Conservation (phyloP, 495 filamentous ascomycete species). For the Xylaria castorea region DNA sequence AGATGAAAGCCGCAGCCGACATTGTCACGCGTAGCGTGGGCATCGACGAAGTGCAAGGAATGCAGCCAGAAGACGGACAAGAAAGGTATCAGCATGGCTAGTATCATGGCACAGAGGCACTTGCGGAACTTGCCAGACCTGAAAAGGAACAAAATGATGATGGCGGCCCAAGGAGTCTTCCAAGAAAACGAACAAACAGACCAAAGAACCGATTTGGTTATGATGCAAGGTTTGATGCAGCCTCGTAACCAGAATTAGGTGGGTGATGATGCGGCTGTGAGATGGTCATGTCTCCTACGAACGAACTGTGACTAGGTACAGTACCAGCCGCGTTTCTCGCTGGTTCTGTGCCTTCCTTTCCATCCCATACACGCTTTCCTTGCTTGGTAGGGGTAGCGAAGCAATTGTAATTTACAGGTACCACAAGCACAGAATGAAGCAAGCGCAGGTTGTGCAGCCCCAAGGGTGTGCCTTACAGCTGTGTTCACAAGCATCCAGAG, state of each 20-base stretch:
- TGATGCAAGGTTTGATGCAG: slow-evolving; percentile 13
- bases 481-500: too few relatives aligned
- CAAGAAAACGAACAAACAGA: slow-evolving; percentile 28
- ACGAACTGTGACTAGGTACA: background rate
- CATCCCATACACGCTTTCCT: background rate
- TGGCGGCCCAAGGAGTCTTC: slow-evolving; percentile 24
- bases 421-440: background rate
- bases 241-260: slow-evolving; percentile 8
- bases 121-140: slow-evolving; percentile 20
- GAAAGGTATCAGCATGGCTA: slow-evolving; percentile 31
- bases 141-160: slow-evolving; percentile 19
- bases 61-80: slow-evolving; percentile 29
- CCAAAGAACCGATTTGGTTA: slow-evolving; percentile 21
- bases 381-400: background rate
- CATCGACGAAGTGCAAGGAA: slow-evolving; percentile 25
- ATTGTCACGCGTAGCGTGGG: slow-evolving; percentile 26
- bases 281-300: background rate
- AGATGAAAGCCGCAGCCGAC: slow-evolving; percentile 59
- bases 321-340: background rate
- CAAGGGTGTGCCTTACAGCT: background rate
- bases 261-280: background rate
- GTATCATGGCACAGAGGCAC: slow-evolving; percentile 28
- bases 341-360: background rate
- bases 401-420: background rate
- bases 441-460: background rate